Conservation (phyloP, 78 protist species). For the Dictyostelium capitatum region DNA sequence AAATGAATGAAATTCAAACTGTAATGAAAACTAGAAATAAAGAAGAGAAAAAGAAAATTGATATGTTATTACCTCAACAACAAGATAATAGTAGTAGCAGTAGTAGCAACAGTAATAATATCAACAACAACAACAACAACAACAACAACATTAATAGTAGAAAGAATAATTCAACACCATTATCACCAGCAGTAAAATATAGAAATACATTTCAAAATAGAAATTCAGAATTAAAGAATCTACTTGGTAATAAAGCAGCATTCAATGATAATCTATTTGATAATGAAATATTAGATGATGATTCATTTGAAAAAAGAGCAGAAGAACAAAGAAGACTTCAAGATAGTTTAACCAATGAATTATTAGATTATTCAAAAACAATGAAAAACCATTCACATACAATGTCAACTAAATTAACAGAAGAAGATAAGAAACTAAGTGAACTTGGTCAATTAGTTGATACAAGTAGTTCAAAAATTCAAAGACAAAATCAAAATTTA, state of each 20-base stretch:
- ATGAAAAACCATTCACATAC: constrained; percentile 14
- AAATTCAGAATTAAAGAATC: constrained; percentile 2
- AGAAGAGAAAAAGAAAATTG: constrained; percentile 35
- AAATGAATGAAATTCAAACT: constrained; percentile 77
- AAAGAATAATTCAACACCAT: neutral
- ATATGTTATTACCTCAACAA: neutral
- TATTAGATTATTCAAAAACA: neutral
- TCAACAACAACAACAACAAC: neutral
- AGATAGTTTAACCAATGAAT: constrained; percentile 2
- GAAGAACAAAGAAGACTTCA: constrained; percentile 21
- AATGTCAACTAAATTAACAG: constrained; percentile 16
- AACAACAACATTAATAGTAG: neutral
- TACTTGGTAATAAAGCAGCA: neutral
- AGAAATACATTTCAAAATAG: constrained; percentile 38
- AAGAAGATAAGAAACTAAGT: constrained; percentile 10
- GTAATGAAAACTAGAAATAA: constrained; percentile 53
- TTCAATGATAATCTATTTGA: neutral
- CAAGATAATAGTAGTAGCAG: neutral
- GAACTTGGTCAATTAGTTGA: constrained; percentile 2
- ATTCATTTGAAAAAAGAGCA: neutral
- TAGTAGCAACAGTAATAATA: neutral
- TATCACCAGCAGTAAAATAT: constrained; percentile 29
- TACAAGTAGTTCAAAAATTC: constrained; percentile 7
- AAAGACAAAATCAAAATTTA: neutral
- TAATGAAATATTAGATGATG: constrained; percentile 16